These are phyloP conservation scores for Gamsiella multidivaricata DNA, from an alignment of 192 early-diverging fungal genomes.

Conservation along the genomic window DNA sequence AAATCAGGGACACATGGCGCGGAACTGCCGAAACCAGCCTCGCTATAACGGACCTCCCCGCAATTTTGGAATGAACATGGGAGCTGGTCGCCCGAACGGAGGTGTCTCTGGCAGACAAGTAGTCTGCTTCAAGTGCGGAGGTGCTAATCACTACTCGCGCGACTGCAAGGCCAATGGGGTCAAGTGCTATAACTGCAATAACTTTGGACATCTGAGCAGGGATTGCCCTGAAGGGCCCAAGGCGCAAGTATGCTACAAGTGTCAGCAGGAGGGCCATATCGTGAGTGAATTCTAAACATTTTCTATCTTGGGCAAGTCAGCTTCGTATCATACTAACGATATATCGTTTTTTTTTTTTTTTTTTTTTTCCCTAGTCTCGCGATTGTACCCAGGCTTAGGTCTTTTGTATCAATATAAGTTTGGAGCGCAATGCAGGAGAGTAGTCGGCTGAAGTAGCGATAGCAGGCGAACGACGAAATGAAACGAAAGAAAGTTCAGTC, in stretches of 20 bases:
- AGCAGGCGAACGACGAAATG: no score
- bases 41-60: slow-evolving; percentile 38
- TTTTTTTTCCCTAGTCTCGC: slow-evolving; percentile 46
- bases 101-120: slow-evolving; percentile 23
- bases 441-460: no score
- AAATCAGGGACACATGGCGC: slow-evolving; percentile 68
- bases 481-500: no score
- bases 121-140: slow-evolving; percentile 66
- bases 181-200: slow-evolving; percentile 65
- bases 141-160: slow-evolving; percentile 63
- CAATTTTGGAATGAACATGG: slow-evolving; percentile 8
- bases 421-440: no score
- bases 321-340: background rate
- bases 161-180: slow-evolving; percentile 66
- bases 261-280: slow-evolving; percentile 63
- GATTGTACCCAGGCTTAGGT: slow-evolving; percentile 40
- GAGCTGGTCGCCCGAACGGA: background rate
- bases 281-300: no score
- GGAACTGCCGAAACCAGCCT: slow-evolving; percentile 53
- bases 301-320: no score
- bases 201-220: slow-evolving; percentile 55
- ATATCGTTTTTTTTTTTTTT: background rate
- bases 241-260: slow-evolving; percentile 63
- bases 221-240: slow-evolving; percentile 38
- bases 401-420: no score